Conservation (phyloP, 495 filamentous ascomycete genomes). For the Terfezia boudieri region DNA sequence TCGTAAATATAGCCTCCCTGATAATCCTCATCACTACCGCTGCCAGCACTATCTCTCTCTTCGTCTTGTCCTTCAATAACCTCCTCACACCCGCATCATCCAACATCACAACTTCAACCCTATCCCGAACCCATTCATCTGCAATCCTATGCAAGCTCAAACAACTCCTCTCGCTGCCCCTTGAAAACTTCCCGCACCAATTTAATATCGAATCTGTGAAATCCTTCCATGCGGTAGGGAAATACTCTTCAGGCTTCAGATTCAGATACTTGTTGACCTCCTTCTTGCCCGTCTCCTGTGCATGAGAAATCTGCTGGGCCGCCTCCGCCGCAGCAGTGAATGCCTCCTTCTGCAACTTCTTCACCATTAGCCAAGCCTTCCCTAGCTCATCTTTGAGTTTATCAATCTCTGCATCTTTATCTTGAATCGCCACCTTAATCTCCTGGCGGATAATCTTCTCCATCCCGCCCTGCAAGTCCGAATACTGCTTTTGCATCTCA, state of each 20-base stretch:
- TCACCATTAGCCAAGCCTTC: slow-evolving; percentile 52
- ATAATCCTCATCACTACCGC: slow-evolving; percentile 94
- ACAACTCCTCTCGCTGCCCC: slow-evolving; percentile 71
- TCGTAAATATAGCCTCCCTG: slow-evolving; percentile 92
- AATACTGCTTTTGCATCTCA: slow-evolving; percentile 9
- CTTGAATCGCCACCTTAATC: slow-evolving; percentile 35
- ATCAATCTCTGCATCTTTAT: slow-evolving; percentile 59
- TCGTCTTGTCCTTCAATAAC: slow-evolving; percentile 66
- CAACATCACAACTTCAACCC: slow-evolving; percentile 77
- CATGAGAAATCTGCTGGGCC: background rate
- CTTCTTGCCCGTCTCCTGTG: slow-evolving; percentile 11
- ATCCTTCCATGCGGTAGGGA: slow-evolving; percentile 78
- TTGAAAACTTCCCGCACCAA: slow-evolving; percentile 92
- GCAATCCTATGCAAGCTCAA: slow-evolving; percentile 55
- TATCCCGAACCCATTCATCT: slow-evolving; percentile 74
- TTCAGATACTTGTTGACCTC: slow-evolving; percentile 49
- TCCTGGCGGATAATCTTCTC: slow-evolving; percentile 39
- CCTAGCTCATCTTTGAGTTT: slow-evolving; percentile 58
- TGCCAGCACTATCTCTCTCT: slow-evolving; percentile 83
- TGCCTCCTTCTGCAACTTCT: slow-evolving; percentile 63
- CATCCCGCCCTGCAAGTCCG: slow-evolving; percentile 35
- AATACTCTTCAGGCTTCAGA: slow-evolving; percentile 76
- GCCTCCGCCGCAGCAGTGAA: slow-evolving; percentile 22
- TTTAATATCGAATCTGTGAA: slow-evolving; percentile 84
- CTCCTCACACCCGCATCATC: slow-evolving; percentile 78